Evolutionary conservation across 345 rosid genomes (phyloP).

Genomic region (Orychophragmus violaceus): DNA sequence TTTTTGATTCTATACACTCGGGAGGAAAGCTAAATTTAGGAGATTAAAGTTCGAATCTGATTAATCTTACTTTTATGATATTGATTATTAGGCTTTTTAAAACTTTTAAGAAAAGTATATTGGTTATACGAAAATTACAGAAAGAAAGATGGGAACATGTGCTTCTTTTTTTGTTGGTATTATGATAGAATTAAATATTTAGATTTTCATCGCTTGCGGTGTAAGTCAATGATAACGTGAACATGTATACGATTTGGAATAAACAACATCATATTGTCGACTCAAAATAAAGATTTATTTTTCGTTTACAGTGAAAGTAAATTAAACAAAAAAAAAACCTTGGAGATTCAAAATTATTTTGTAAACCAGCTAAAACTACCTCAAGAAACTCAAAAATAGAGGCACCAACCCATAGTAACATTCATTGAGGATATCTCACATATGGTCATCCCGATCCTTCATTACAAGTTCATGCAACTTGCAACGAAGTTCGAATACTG

Average conservation of each 20-base stretch:
- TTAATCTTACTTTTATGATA: neutral
- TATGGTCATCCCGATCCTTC: neutral
- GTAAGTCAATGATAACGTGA: conserved; percentile 22
- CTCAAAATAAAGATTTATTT: neutral
- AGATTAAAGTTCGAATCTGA: neutral
- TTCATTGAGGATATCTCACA: neutral
- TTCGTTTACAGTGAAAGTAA: neutral
- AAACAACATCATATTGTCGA: neutral
- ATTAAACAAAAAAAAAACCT: neutral
- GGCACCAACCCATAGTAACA: neutral
- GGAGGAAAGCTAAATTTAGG: neutral
- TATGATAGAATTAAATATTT: neutral
- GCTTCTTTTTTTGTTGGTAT: neutral
- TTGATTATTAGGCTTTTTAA: neutral
- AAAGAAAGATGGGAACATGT: neutral
- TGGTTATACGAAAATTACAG: neutral
- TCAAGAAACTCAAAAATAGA: neutral
- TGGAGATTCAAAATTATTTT: neutral
- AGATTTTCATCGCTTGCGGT: neutral
- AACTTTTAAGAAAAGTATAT: neutral
- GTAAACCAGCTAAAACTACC: neutral
- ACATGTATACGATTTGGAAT: conserved; percentile 3
- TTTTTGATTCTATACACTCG: conserved; percentile 2
- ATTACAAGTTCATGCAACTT: neutral
- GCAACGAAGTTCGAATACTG: neutral